Conservation (phyloP, 2,329 filamentous ascomycete species). For the Lecanicillium sp. region DNA sequence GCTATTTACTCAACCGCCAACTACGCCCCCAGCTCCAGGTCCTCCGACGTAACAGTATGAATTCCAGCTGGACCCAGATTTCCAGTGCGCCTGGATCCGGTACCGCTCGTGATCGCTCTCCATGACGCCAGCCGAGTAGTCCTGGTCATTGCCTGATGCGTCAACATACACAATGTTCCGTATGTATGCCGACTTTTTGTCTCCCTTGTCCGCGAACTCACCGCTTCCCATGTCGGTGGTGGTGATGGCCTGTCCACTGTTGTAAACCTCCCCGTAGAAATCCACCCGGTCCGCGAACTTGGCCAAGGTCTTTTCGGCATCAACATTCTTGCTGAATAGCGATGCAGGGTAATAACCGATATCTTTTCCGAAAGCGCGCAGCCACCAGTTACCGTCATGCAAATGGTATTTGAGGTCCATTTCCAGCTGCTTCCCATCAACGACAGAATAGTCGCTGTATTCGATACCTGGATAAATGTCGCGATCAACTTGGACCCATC, state of each 20-base stretch:
- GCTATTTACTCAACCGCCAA: constrained; percentile 13
- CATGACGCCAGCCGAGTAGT: constrained; percentile 9
- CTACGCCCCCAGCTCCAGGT: constrained; percentile 13
- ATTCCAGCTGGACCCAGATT: constrained; percentile 11
- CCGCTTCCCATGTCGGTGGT: constrained; percentile 16
- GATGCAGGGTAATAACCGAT: constrained; percentile 14
- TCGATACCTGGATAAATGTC: constrained; percentile 12
- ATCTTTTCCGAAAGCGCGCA: constrained; percentile 9
- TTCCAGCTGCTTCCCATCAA: constrained; percentile 11
- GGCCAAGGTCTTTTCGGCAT: constrained; percentile 8
- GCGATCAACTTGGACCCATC: constrained; percentile 14
- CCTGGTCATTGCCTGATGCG: not conserved
- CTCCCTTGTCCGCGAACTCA: constrained; percentile 13
- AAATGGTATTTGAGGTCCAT: constrained; percentile 10
- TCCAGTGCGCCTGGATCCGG: constrained; percentile 8
- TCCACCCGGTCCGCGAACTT: constrained; percentile 9
- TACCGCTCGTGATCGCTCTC: constrained; percentile 11
- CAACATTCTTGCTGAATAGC: constrained; percentile 10
- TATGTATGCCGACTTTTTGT: constrained; percentile 12
- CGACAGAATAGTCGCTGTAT: constrained; percentile 9
- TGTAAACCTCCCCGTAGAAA: constrained; percentile 15
- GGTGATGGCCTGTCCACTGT: constrained; percentile 11
- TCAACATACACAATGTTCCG: constrained; percentile 12
- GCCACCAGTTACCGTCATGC: constrained; percentile 14
- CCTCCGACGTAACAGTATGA: constrained; percentile 14